phyloP scores from a whole-genome alignment of 352 stramenopile genomes.

The Aphanomyces euteiches region DNA sequence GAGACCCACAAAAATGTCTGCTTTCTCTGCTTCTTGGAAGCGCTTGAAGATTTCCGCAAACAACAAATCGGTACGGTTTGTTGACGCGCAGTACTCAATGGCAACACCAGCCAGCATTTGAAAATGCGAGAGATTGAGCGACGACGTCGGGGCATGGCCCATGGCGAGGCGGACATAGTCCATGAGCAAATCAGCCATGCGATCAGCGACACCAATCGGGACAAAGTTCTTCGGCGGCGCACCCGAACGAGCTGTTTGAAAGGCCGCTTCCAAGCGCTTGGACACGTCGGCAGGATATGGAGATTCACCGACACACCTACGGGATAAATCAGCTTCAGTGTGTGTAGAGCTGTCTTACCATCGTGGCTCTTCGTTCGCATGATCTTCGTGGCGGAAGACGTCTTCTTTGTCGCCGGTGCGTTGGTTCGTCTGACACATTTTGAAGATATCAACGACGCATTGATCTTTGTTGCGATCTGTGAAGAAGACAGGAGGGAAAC shows the following conservation, averaged over 20 bases:
- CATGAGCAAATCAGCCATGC: conserved; percentile 86
- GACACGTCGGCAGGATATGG: conserved; percentile 72
- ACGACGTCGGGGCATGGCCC: conserved; percentile 60
- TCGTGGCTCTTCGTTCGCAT: conserved; percentile 66
- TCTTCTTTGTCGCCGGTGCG: conserved; percentile 84
- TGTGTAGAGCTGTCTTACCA: conserved; percentile 48
- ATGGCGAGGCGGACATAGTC: conserved; percentile 87
- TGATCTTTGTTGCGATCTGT: conserved; percentile 86
- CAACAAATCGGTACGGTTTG: conserved; percentile 74
- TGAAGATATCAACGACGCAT: conserved; percentile 83
- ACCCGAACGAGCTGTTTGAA: conserved; percentile 76
- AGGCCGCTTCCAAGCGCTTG: conserved; percentile 80
- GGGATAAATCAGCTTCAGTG: not conserved
- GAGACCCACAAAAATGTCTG: conserved; percentile 90
- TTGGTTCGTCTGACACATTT: conserved; percentile 89
- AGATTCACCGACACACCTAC: conserved; percentile 47
- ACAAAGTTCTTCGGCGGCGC: conserved; percentile 86
- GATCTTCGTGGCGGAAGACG: conserved; percentile 80
- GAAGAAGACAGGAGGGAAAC: conserved; percentile 86
- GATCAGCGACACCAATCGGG: conserved; percentile 83
- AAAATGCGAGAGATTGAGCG: conserved; percentile 90
- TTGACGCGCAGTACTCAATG: conserved; percentile 93
- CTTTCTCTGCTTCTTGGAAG: conserved; percentile 77
- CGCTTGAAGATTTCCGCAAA: conserved; percentile 86
- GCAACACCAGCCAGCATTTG: conserved; percentile 95